Percentiles rank a stretch among this genome's conserved stretches.
Evolutionary conservation across 78 protist genomes (phyloP).

Genomic region (Thecamonas trahens): DNA sequence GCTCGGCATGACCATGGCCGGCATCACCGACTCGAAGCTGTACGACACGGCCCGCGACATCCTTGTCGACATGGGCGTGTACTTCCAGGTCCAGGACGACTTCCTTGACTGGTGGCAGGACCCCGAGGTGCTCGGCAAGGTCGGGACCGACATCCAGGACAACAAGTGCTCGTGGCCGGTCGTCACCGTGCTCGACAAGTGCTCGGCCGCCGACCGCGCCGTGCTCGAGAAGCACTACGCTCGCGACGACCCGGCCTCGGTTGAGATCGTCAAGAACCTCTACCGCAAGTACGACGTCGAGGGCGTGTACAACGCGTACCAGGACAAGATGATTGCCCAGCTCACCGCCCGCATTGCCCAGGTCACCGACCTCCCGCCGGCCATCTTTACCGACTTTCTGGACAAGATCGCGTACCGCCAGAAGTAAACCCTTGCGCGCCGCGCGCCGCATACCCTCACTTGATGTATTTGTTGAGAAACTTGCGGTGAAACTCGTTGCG

Average conservation of each 20-base stretch:
- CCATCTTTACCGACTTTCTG: no score
- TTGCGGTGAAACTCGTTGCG: constrained; percentile 74
- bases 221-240: constrained; percentile 43
- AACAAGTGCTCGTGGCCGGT: constrained; percentile 93
- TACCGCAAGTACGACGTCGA: no score
- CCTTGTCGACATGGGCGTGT: constrained; percentile 80
- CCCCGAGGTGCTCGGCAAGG: constrained; percentile 88
- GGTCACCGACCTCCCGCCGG: no score
- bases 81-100: constrained; percentile 94
- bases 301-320: no score
- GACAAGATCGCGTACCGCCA: no score
- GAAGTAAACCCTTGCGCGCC: no score
- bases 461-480: constrained; percentile 60
- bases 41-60: constrained; percentile 76
- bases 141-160: constrained; percentile 95
- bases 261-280: constrained; percentile 49
- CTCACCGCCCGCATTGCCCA: no score
- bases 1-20: constrained; percentile 71
- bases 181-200: constrained; percentile 51
- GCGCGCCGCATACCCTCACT: constrained; percentile 28
- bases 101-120: constrained; percentile 93
- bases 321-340: no score
- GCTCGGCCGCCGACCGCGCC: constrained; percentile 55
- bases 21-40: constrained; percentile 28
- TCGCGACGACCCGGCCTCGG: constrained; percentile 4